Evolutionary conservation across 176 grass and related monocot species (phyloP), one percentile per base, ranked within the genome.

Genomic region (Lolium rigidum): DNA sequence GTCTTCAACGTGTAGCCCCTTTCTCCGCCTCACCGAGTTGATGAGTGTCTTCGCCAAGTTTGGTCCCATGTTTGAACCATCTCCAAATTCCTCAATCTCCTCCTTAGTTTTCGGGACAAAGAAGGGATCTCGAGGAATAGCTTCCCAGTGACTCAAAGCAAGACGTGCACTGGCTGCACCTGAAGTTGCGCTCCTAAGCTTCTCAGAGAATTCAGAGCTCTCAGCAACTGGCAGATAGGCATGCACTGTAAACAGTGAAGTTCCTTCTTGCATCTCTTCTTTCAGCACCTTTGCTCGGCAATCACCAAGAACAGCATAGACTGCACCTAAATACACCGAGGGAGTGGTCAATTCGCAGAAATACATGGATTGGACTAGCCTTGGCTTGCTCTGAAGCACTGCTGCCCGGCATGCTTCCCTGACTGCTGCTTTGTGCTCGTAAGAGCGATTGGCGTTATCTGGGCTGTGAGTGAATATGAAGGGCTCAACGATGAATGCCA

Each of bases 261-360:
- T 95, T 26, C 93, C 89, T 79, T 95, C 93, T 85, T 98, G 93
- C 90, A 95, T 94, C 86, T 98, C 95, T 74, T 92, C 93, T 79
- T 95, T 92, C 74, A 94, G 54, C 80, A 98, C 81, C 77, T 86
- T 92, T 78, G 95, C 95, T 58, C 93, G 89, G 79, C 82, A 94
- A 89, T 83, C 95, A 80, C 59, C 37, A 84, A 98, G 87, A 87
- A 92, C 91, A 13, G 86, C 91, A 87, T 98, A 95, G 55, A 93
- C 93, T 21, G 85, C 41, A 31, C 90, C 90, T 28, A 91, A 72
- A 50, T 95, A 93, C 43, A 95, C 93, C 4, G 86, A 80, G 47
- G 89, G 93, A 18, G 93, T 91, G 51, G 84, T 95, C 80, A 98
- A 71, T 48, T 98, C 95, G 61, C 95, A 94, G 44, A 94, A 95